Conservation (phyloP, 257 asterid species). For the Asclepias syriaca region DNA sequence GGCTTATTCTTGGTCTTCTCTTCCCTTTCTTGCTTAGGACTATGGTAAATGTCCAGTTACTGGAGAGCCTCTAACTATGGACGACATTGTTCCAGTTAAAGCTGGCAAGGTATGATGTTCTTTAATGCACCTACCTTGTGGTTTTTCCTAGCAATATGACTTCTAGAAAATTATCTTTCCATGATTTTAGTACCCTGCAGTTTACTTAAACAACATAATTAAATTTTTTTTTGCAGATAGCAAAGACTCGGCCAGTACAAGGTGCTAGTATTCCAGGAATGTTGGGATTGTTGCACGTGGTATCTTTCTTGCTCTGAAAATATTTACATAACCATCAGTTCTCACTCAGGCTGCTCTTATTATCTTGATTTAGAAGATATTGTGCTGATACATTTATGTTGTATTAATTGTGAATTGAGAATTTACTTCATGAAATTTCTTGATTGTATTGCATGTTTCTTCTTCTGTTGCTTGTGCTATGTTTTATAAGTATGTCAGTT, state of each 20-base stretch:
- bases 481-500: neutral
- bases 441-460: neutral
- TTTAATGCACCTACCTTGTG: neutral
- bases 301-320: constrained; percentile 24
- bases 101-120: constrained; percentile 66
- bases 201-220: neutral
- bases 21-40: constrained; percentile 43
- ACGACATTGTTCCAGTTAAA: constrained; percentile 75
- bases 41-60: constrained; percentile 97
- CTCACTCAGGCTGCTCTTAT: neutral
- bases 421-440: neutral
- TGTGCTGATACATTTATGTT: neutral
- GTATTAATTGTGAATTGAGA: neutral
- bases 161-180: neutral
- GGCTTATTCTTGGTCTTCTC: constrained; percentile 3
- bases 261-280: constrained; percentile 99
- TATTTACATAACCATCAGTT: neutral
- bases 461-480: neutral
- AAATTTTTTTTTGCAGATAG: constrained; percentile 47
- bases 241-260: constrained; percentile 93
- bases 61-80: constrained; percentile 77
- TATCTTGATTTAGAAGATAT: neutral
- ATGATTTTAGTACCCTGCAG: neutral
- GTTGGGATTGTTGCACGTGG: constrained; percentile 97
- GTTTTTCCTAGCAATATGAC: neutral